Evolutionary conservation across 768 basidiomycete species (phyloP).

Genomic region (Calvatia gigantea): DNA sequence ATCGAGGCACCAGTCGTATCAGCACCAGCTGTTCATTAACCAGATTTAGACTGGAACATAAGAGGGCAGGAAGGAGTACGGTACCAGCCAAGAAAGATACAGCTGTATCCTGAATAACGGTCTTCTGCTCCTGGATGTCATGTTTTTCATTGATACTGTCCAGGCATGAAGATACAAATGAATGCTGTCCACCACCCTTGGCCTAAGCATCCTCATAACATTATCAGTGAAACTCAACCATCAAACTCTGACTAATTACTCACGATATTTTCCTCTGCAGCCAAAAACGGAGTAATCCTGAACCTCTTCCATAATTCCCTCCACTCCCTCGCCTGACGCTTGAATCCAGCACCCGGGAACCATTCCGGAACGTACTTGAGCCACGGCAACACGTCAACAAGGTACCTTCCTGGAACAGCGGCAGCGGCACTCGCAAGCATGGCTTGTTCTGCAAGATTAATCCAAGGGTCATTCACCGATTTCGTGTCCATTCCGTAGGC

Average conservation of each 20-base stretch:
- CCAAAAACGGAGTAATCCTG: conserved; percentile 32
- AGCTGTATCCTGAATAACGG: conserved; percentile 34
- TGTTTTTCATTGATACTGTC: conserved; percentile 18
- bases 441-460: conserved; percentile 37
- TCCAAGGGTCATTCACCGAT: conserved; percentile 38
- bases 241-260: conserved; percentile 11
- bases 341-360: conserved; percentile 60
- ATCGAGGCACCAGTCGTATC: conserved; percentile 26
- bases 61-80: not conserved
- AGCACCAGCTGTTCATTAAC: conserved; percentile 19
- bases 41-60: not conserved
- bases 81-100: conserved; percentile 33
- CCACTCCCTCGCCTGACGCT: conserved; percentile 47
- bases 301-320: conserved; percentile 30
- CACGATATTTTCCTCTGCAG: conserved; percentile 24
- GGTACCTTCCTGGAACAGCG: conserved; percentile 36
- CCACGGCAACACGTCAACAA: conserved; percentile 40
- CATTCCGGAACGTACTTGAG: conserved; percentile 49
- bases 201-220: conserved; percentile 14
- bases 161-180: conserved; percentile 22
- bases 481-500: conserved; percentile 44
- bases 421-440: conserved; percentile 29
- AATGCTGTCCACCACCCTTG: conserved; percentile 17
- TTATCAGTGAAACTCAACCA: too few relatives aligned
- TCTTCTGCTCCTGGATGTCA: conserved; percentile 16